Conservation (phyloP, 345 rosid species). For the Gossypium australe region DNA sequence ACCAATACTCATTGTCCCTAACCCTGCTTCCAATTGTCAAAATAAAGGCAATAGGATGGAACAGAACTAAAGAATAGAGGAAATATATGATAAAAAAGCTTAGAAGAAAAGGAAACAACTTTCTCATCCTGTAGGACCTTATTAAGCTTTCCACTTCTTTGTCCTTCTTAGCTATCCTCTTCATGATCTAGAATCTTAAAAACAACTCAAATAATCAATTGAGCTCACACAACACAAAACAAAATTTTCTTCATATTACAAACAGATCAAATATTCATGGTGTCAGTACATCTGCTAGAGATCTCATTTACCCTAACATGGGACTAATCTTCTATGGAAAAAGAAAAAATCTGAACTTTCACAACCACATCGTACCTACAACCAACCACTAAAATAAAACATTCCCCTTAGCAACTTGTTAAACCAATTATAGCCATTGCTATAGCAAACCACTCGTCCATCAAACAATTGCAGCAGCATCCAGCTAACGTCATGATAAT, state of each 20-base stretch:
- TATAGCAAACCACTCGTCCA: neutral
- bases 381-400: neutral
- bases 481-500: neutral
- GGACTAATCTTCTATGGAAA: neutral
- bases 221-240: neutral
- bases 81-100: neutral
- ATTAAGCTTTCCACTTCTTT: neutral
- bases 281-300: too few relatives aligned
- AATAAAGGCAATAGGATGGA: neutral
- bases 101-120: neutral
- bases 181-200: neutral
- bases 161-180: neutral
- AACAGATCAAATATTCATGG: too few relatives aligned
- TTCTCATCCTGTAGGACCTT: neutral
- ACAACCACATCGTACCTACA: neutral
- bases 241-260: neutral
- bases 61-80: neutral
- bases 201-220: neutral
- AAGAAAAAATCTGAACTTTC: neutral
- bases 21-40: too few relatives aligned
- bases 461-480: neutral
- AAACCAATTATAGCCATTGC: neutral
- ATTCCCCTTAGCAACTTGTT: neutral
- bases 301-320: neutral
- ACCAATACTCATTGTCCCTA: too few relatives aligned